Evolutionary conservation across 164 flowering plant genomes (phyloP), one percentile per base, ranked within the genome.

Genomic region (Piper betle): DNA sequence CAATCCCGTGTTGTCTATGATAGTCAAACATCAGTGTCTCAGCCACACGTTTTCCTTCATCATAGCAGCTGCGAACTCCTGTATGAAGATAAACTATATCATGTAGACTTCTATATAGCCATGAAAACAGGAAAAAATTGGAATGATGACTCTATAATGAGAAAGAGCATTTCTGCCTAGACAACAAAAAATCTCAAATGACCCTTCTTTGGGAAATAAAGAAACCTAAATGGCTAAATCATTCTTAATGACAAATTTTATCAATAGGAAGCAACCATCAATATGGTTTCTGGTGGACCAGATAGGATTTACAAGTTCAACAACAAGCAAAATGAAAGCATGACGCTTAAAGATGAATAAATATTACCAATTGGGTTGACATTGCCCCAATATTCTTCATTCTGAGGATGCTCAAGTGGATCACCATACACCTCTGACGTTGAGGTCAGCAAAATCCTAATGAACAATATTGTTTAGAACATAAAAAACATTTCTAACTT

Each of bases 341-440:
- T 10, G 15, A 46, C 10, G 10, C 12, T 6, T 6, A 42, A 42
- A 42, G 46, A 42, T 42, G 46, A 42, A 42, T 46, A 25, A 25
- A 25, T 25, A 25, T 17, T 79, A 87, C 98, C 98, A 59, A 93
- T 90, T 48, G 98, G 98, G 74, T 93, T 93, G 40, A 93, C 98
- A 82, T 93, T 93, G 46, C 98, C 98, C 98, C 97, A 93, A 52
- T 93, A 93, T 64, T 75, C 84, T 70, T 93, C 98, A 10, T 76
- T 78, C 50, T 93, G 98, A 18, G 98, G 98, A 68, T 93, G 98
- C 68, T 82, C 83, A 70, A 93, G 96, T 57, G 98, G 98, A 74
- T 93, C 98, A 39, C 98, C 98, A 81, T 93, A 93, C 41, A 93
- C 98, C 74, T 93, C 97, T 42, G 97, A 90, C 52, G 98, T 93